phyloP scores from a whole-genome alignment of 2,329 filamentous ascomycete species.

The Colletotrichum costaricense region DNA sequence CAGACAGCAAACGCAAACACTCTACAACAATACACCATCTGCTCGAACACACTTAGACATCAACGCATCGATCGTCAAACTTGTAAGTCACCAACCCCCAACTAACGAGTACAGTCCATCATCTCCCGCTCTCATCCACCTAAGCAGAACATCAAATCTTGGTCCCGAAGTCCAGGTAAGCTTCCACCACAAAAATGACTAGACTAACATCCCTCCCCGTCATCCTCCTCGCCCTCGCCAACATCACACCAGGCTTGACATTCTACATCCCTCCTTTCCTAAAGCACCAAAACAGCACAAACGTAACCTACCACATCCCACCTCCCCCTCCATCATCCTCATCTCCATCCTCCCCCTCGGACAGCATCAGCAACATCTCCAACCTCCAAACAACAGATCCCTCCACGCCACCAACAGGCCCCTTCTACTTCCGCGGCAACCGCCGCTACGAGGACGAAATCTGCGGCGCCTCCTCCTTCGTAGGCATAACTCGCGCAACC shows the following conservation, averaged over 20 bases:
- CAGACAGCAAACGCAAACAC: neutral
- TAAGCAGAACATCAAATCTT: too few relatives aligned
- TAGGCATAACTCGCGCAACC: neutral
- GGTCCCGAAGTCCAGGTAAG: neutral
- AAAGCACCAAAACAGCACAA: slow-evolving; percentile 4
- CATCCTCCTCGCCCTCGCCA: neutral
- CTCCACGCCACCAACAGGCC: neutral
- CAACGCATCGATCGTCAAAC: neutral
- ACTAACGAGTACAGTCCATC: slow-evolving; percentile 16
- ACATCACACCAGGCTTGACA: neutral
- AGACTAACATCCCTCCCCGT: neutral
- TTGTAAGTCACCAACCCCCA: slow-evolving; percentile 12
- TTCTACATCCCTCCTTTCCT: neutral
- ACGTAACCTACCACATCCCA: neutral
- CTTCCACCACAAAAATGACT: neutral
- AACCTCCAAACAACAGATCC: neutral
- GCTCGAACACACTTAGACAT: neutral
- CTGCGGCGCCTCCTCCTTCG: slow-evolving; percentile 17
- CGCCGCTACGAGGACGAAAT: neutral
- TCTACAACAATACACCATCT: neutral
- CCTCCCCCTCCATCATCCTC: neutral
- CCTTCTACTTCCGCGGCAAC: slow-evolving; percentile 1
- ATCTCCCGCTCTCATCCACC: neutral
- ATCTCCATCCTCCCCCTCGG: neutral
- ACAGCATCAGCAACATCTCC: neutral